These are phyloP conservation scores for Chlamydomonas asymmetrica DNA, from an alignment of 139 green algal genomes.

Conservation along the genomic window DNA sequence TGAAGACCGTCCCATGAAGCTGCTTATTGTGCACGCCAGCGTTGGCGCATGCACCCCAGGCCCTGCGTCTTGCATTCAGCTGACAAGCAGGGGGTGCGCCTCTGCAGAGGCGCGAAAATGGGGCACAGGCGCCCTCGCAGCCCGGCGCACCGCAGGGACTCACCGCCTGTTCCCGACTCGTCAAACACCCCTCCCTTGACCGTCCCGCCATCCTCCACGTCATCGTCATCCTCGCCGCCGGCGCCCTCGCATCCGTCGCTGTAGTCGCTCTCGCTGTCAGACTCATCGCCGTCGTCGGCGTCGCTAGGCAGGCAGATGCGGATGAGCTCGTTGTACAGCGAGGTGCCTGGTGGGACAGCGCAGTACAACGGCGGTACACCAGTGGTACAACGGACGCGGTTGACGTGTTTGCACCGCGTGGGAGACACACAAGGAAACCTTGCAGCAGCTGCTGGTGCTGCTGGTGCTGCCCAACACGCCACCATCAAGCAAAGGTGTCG, in stretches of 20 bases:
- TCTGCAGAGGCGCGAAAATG: neutral
- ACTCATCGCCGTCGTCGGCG: neutral
- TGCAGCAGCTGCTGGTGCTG: too few species aligned
- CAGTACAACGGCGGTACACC: too few species aligned
- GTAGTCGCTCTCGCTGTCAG: neutral
- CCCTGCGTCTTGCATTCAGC: neutral
- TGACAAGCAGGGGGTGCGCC: neutral
- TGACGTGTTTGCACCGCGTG: too few species aligned
- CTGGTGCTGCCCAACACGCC: too few species aligned
- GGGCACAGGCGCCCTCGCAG: neutral
- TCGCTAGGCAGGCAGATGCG: slow-evolving; percentile 55
- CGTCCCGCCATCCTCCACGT: neutral
- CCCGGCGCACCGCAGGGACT: neutral
- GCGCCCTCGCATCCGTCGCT: neutral
- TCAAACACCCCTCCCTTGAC: neutral
- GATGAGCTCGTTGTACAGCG: slow-evolving; percentile 76
- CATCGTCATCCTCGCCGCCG: neutral
- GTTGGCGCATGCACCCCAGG: neutral
- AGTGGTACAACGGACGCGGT: too few species aligned
- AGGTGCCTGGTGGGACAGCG: neutral
- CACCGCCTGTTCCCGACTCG: neutral
- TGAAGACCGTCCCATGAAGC: too few species aligned
- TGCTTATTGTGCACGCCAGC: neutral
- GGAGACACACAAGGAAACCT: neutral
- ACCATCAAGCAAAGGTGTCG: too few species aligned